Evolutionary conservation across 441 rosid species (phyloP).

Genomic region (Biscutella auriculata): DNA sequence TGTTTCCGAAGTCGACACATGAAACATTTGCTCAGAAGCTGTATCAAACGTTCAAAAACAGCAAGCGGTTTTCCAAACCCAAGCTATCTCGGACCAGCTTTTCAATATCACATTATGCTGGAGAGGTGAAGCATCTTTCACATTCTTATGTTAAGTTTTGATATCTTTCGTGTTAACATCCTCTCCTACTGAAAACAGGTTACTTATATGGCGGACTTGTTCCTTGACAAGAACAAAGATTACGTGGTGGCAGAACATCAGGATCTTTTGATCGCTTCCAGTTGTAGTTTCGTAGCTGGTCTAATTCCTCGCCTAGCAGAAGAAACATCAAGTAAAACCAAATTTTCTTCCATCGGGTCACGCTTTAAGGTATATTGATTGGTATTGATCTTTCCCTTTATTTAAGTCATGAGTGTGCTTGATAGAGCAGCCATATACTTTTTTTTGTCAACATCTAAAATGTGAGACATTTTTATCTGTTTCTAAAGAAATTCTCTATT

Average conservation of each 20-base stretch:
- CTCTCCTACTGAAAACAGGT: conserved; percentile 42
- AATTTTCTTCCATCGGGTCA: conserved; percentile 97
- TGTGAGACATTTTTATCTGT: neutral
- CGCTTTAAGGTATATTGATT: conserved; percentile 72
- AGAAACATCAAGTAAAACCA: conserved; percentile 92
- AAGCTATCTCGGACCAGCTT: conserved; percentile 98
- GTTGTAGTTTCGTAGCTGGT: conserved; percentile 68
- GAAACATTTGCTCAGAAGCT: conserved; percentile 99
- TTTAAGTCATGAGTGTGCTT: neutral
- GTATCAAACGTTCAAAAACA: conserved; percentile 90
- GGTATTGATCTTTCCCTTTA: neutral
- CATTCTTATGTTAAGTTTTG: conserved; percentile 9
- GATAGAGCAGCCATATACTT: neutral
- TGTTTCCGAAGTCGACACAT: conserved; percentile 99
- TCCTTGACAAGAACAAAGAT: conserved; percentile 98
- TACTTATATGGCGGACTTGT: conserved; percentile 79
- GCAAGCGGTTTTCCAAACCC: conserved; percentile 93
- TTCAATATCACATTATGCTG: conserved; percentile 95
- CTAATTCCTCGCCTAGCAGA: conserved; percentile 87
- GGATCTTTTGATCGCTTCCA: conserved; percentile 78
- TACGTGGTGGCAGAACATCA: conserved; percentile 99
- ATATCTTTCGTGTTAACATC: conserved; percentile 13
- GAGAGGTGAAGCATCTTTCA: conserved; percentile 61
- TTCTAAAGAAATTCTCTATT: conserved; percentile 21
- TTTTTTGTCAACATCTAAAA: no score